These are phyloP conservation scores for Stylosanthes scabra DNA, from an alignment of 331 rosid species.

Conservation along the genomic window DNA sequence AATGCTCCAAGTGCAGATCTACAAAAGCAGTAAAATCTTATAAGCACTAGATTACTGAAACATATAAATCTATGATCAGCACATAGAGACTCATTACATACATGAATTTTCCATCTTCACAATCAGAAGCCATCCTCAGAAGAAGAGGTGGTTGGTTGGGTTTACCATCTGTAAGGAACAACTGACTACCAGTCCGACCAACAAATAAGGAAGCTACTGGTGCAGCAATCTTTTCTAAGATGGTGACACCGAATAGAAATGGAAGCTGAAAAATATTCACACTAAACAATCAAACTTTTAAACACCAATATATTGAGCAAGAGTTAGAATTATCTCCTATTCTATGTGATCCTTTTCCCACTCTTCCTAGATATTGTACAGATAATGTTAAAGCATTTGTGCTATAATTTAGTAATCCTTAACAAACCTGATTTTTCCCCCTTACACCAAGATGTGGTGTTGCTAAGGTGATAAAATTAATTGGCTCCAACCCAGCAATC, in stretches of 20 bases:
- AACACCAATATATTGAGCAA: not conserved
- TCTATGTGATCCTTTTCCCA: not conserved
- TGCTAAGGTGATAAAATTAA: conserved; percentile 92
- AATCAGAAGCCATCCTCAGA: conserved; percentile 91
- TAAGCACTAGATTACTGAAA: conserved; percentile 36
- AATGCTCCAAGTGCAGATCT: conserved; percentile 92
- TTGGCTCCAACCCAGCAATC: conserved; percentile 90
- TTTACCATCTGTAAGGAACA: conserved; percentile 91
- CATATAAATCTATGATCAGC: not conserved
- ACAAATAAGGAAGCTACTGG: conserved; percentile 86
- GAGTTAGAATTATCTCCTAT: conserved; percentile 1
- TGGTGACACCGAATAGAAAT: conserved; percentile 79
- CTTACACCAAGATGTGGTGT: conserved; percentile 97
- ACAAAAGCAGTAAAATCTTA: conserved; percentile 44
- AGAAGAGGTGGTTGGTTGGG: conserved; percentile 94
- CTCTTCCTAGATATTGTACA: conserved; percentile 4
- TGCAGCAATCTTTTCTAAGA: conserved; percentile 83
- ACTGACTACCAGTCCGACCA: conserved; percentile 90
- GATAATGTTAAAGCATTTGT: conserved; percentile 27
- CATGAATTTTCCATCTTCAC: conserved; percentile 86
- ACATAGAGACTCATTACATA: conserved; percentile 49
- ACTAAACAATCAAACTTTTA: conserved; percentile 29
- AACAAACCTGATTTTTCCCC: conserved; percentile 90
- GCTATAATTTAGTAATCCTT: conserved; percentile 32
- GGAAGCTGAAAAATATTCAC: conserved; percentile 75